phyloP scores from a whole-genome alignment of 176 grass and related monocot genomes.

The Raddia distichophylla region DNA sequence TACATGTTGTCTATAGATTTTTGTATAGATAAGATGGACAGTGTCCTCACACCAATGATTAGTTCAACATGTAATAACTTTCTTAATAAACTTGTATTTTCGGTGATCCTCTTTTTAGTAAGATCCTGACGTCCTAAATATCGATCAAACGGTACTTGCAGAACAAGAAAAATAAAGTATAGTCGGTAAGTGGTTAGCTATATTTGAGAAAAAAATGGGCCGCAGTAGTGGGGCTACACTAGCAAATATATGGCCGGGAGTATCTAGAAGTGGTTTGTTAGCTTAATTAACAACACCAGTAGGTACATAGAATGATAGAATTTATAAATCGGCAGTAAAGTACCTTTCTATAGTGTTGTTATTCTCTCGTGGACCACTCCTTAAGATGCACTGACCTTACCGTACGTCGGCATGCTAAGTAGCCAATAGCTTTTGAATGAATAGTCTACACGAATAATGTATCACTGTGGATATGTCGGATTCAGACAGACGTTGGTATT shows the following conservation, averaged over 20 bases:
- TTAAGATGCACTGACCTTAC: neutral
- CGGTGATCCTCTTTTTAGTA: neutral
- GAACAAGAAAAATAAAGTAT: neutral
- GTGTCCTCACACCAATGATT: neutral
- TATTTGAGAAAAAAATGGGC: neutral
- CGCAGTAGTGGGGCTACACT: neutral
- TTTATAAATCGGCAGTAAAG: conserved; percentile 27
- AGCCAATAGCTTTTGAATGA: neutral
- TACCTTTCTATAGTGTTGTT: neutral
- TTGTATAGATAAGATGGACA: neutral
- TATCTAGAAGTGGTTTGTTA: conserved; percentile 21
- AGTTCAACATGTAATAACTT: neutral
- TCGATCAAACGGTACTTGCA: neutral
- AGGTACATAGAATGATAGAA: neutral
- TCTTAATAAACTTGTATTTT: neutral
- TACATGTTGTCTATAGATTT: neutral
- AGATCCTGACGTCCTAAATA: neutral
- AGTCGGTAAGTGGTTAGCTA: neutral
- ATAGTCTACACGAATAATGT: conserved; percentile 24
- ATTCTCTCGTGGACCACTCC: neutral
- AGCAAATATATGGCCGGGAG: neutral
- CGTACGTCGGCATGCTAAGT: neutral
- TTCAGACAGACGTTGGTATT: neutral
- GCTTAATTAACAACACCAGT: neutral
- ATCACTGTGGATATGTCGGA: neutral